Percentiles rank a stretch among this genome's conserved stretches.
phyloP scores from a whole-genome alignment of 257 asterid genomes.

The Solanum etuberosum region DNA sequence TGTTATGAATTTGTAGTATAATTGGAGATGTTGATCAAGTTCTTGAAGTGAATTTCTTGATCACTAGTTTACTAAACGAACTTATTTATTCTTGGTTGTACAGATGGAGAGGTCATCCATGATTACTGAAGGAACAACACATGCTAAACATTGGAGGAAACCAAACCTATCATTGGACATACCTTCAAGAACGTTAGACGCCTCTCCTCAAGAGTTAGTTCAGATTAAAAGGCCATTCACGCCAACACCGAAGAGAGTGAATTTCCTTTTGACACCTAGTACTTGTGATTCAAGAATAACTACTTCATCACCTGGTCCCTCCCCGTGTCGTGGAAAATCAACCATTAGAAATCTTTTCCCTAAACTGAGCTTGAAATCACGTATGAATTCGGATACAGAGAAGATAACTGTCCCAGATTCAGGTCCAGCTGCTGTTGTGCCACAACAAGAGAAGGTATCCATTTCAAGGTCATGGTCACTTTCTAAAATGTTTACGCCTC shows the following conservation, averaged over 20 bases:
- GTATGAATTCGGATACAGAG: conserved; percentile 43
- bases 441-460: conserved; percentile 42
- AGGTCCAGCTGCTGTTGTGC: conserved; percentile 11
- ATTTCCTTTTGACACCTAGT: conserved; percentile 48
- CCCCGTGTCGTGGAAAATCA: conserved; percentile 39
- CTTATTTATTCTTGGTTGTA: background rate
- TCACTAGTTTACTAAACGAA: background rate
- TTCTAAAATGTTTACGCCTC: conserved; percentile 60
- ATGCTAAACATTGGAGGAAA: conserved; percentile 49
- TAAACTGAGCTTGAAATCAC: conserved; percentile 46
- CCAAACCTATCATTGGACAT: conserved; percentile 59
- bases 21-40: background rate
- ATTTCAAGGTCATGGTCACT: conserved; percentile 70
- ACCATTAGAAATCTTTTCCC: conserved; percentile 54
- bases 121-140: conserved; percentile 25
- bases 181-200: conserved; percentile 43
- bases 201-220: conserved; percentile 45
- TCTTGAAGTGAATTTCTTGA: background rate
- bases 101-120: conserved; percentile 30
- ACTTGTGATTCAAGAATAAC: conserved; percentile 30
- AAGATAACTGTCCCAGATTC: conserved; percentile 29
- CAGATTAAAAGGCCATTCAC: conserved; percentile 48
- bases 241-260: conserved; percentile 73
- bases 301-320: conserved; percentile 36
- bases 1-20: background rate